Conservation (phyloP, 208 protist species). For the Leishmania arabica region DNA sequence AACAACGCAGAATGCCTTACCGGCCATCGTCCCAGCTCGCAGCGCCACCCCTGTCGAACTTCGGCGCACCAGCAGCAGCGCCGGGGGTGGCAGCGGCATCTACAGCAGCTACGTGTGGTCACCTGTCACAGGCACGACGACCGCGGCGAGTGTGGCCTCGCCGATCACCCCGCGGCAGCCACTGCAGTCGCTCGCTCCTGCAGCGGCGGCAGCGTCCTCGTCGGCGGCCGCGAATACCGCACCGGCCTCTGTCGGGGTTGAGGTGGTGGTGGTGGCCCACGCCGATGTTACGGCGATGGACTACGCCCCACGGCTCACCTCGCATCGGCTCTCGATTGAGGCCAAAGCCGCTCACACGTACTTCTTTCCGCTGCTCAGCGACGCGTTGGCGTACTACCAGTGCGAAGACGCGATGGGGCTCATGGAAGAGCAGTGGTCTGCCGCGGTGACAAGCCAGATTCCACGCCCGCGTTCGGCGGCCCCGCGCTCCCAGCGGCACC, state of each 20-base stretch:
- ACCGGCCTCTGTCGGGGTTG: conserved; percentile 30
- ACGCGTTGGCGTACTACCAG: conserved; percentile 54
- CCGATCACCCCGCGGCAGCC: neutral
- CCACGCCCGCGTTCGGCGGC: conserved; percentile 7
- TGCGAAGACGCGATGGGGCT: conserved; percentile 40
- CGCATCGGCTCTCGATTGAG: conserved; percentile 73
- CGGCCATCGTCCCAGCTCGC: neutral
- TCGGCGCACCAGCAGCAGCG: neutral
- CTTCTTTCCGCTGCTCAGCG: conserved; percentile 56
- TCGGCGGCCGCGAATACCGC: neutral
- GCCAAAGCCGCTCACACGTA: conserved; percentile 51
- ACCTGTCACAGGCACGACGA: conserved; percentile 9
- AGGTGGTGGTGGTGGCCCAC: conserved; percentile 70
- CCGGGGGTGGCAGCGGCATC: neutral
- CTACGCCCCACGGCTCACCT: conserved; percentile 58
- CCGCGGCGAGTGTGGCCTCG: neutral
- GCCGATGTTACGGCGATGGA: conserved; percentile 74
- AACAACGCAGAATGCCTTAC: neutral
- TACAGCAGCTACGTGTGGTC: conserved; percentile 11
- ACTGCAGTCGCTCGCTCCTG: neutral
- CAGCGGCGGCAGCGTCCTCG: neutral
- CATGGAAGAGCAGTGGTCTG: conserved; percentile 43
- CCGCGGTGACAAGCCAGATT: conserved; percentile 36
- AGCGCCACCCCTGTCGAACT: neutral
- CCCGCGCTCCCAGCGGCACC: neutral